phyloP scores from a whole-genome alignment of 495 filamentous ascomycete genomes.

The Penicillium parvum region DNA sequence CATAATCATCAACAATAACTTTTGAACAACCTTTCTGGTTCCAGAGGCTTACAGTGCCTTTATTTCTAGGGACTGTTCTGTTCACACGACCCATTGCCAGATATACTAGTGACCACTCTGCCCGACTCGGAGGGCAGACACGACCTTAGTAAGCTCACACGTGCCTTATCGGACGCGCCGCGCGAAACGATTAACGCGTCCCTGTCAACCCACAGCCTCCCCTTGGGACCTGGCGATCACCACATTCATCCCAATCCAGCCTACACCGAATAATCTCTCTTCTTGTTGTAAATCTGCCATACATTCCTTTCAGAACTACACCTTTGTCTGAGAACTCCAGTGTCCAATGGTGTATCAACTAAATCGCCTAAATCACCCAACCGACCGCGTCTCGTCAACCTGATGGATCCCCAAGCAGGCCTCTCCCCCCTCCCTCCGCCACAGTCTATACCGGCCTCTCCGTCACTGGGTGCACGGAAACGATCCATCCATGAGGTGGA shows the following conservation, averaged over 20 bases:
- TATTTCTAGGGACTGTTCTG: neutral
- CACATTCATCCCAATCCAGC: no score
- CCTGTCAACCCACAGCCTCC: slow-evolving; percentile 7
- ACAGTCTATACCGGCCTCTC: slow-evolving; percentile 12
- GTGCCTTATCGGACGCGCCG: slow-evolving; percentile 26
- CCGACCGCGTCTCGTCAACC: neutral
- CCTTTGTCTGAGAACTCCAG: neutral
- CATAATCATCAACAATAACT: neutral
- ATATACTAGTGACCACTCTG: neutral
- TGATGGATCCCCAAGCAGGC: slow-evolving; percentile 11
- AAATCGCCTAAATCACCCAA: neutral
- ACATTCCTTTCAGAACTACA: neutral
- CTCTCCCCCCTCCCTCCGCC: slow-evolving; percentile 16
- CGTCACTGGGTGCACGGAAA: slow-evolving; percentile 22
- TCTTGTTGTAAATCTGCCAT: no score
- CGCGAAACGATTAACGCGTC: slow-evolving; percentile 28
- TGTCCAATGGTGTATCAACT: neutral
- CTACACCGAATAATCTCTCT: no score
- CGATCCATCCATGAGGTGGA: slow-evolving; percentile 32
- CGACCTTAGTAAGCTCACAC: slow-evolving; percentile 22
- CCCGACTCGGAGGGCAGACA: no score
- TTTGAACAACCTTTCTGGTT: neutral
- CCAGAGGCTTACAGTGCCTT: no score
- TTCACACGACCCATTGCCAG: neutral
- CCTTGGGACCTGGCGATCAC: slow-evolving; percentile 4